phyloP scores from a whole-genome alignment of 352 stramenopile genomes.

The Globisporangium solare region DNA sequence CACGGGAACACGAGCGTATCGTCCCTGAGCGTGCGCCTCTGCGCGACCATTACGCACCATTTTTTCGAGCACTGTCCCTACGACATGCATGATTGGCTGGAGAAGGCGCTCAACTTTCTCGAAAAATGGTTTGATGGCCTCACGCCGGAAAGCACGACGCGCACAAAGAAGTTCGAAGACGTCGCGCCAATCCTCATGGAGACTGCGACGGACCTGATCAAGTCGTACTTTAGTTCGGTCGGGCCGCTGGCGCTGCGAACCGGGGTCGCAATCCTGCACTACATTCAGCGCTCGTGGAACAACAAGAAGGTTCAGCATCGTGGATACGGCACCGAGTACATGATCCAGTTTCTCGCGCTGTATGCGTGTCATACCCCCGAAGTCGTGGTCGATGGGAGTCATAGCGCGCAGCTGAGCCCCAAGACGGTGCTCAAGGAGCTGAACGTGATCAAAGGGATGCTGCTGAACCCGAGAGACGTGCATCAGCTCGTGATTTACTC shows the following conservation, averaged over 20 bases:
- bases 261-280: constrained; percentile 47
- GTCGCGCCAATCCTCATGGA: constrained; percentile 46
- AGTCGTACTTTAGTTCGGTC: constrained; percentile 36
- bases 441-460: constrained; percentile 30
- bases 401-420: constrained; percentile 27
- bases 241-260: constrained; percentile 34
- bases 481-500: constrained; percentile 36
- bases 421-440: constrained; percentile 34
- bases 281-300: constrained; percentile 60
- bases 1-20: constrained; percentile 13
- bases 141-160: constrained; percentile 18
- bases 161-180: constrained; percentile 17
- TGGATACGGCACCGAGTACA: constrained; percentile 41
- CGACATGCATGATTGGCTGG: constrained; percentile 47
- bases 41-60: constrained; percentile 31
- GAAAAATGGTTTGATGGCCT: constrained; percentile 42
- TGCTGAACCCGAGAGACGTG: constrained; percentile 41
- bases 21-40: constrained; percentile 11
- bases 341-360: constrained; percentile 52
- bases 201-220: constrained; percentile 42
- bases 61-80: constrained; percentile 57
- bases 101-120: constrained; percentile 38
- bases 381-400: constrained; percentile 8
- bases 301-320: constrained; percentile 26
- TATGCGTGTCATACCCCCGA: constrained; percentile 43